phyloP scores from a whole-genome alignment of 1,139 yeast genomes.

The Oligophagozyma castellii region DNA sequence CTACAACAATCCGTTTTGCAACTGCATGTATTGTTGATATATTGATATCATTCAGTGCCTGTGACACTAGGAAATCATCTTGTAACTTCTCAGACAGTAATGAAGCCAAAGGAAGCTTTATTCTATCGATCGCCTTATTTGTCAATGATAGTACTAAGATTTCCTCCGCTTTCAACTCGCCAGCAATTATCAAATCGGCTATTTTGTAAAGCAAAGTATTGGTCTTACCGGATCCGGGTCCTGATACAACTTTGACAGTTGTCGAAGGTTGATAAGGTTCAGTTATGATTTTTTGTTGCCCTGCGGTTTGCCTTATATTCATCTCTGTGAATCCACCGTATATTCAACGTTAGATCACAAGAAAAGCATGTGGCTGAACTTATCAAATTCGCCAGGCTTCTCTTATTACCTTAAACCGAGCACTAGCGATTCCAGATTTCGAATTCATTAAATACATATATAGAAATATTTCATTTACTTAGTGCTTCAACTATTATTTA shows the following conservation, averaged over 20 bases:
- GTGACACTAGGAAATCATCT: conserved; percentile 7
- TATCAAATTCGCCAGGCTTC: too few species aligned
- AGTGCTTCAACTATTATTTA: too few species aligned
- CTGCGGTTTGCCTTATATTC: conserved; percentile 17
- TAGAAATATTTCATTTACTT: too few species aligned
- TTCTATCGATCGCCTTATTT: conserved; percentile 49
- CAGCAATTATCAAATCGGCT: conserved; percentile 31
- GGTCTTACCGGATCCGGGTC: conserved; percentile 74
- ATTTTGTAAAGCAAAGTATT: conserved; percentile 43
- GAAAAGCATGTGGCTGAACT: too few species aligned
- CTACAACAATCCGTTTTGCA: conserved; percentile 37
- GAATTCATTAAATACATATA: too few species aligned
- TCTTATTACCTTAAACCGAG: too few species aligned
- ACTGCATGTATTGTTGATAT: conserved; percentile 53
- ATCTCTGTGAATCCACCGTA: neutral
- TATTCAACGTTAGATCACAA: too few species aligned
- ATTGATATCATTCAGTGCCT: conserved; percentile 26
- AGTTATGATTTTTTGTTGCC: conserved; percentile 29
- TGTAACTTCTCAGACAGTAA: conserved; percentile 12
- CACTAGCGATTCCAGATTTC: too few species aligned
- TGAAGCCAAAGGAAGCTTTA: conserved; percentile 20
- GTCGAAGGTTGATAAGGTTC: conserved; percentile 27
- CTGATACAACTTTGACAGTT: conserved; percentile 43
- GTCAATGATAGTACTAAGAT: conserved; percentile 58
- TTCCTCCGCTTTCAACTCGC: conserved; percentile 34